Evolutionary conservation across 139 green algal species (phyloP).

Genomic region (Microglena sp.): DNA sequence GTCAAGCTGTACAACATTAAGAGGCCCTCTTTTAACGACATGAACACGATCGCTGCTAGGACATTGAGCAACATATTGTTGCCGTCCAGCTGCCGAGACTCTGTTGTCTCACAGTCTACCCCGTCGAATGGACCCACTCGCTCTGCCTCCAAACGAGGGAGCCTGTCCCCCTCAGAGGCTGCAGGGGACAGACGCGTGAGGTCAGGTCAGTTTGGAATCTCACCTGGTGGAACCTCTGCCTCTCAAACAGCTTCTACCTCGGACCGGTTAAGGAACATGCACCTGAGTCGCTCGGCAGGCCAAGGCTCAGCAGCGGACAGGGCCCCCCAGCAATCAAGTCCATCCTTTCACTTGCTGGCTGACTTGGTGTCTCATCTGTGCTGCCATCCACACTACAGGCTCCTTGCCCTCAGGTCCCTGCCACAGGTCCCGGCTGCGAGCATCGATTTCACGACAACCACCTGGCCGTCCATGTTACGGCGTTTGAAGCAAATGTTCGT

Average conservation of each 20-base stretch:
- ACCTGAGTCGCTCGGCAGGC: too few relatives aligned
- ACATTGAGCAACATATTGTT: conserved; percentile 43
- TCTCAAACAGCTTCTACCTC: too few relatives aligned
- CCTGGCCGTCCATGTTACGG: conserved; percentile 49
- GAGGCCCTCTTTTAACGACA: conserved; percentile 58
- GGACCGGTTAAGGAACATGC: too few relatives aligned
- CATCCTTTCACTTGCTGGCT: conserved; percentile 23
- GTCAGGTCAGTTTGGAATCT: too few relatives aligned
- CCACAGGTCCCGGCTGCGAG: conserved; percentile 38
- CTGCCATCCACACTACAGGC: conserved; percentile 41
- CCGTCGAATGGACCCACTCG: background rate
- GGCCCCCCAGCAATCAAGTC: background rate
- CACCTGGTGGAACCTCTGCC: too few relatives aligned
- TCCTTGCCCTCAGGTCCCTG: conserved; percentile 39
- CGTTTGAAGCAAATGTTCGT: conserved; percentile 58
- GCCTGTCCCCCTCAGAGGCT: too few relatives aligned
- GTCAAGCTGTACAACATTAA: conserved; percentile 34
- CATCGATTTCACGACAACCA: conserved; percentile 64
- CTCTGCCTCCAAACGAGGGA: background rate
- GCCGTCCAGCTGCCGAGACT: conserved; percentile 22
- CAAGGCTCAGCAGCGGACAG: too few relatives aligned
- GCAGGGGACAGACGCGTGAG: too few relatives aligned
- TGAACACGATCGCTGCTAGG: conserved; percentile 58
- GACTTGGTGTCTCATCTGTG: conserved; percentile 49
- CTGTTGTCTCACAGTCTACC: too few relatives aligned